Conservation (phyloP, 176 grass and related monocot species). For the Zoysia japonica region DNA sequence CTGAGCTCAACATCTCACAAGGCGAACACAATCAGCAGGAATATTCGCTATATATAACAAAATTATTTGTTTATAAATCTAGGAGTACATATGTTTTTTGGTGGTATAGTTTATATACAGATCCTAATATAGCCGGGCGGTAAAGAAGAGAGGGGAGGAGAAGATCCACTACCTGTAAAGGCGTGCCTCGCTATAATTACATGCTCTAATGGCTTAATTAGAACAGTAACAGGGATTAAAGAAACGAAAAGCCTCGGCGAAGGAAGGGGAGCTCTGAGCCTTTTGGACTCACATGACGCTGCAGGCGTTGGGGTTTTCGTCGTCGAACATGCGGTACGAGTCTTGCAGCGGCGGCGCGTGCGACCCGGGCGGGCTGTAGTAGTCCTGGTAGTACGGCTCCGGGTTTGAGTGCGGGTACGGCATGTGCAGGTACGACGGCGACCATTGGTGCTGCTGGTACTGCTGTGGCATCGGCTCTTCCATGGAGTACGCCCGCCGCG, state of each 20-base stretch:
- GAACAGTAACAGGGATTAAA: conserved; percentile 42
- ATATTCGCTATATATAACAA: conserved; percentile 24
- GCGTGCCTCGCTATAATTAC: conserved; percentile 54
- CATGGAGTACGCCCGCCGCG: conserved; percentile 16
- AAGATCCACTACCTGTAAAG: conserved; percentile 25
- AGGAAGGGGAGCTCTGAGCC: background rate
- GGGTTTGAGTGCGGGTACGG: conserved; percentile 38
- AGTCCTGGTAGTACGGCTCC: conserved; percentile 45
- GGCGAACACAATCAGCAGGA: background rate
- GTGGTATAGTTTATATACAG: background rate
- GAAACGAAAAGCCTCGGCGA: conserved; percentile 33
- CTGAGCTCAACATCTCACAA: background rate
- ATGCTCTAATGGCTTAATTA: conserved; percentile 48
- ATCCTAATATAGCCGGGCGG: background rate
- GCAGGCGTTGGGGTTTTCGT: conserved; percentile 80
- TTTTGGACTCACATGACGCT: conserved; percentile 55
- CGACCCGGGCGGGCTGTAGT: conserved; percentile 49
- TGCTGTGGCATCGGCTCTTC: conserved; percentile 29
- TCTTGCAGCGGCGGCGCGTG: conserved; percentile 41
- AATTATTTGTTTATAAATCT: background rate
- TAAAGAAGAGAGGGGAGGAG: background rate
- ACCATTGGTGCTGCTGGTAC: conserved; percentile 42
- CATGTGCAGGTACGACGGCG: conserved; percentile 50
- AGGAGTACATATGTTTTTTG: background rate
- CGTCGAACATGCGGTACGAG: conserved; percentile 64